These are phyloP conservation scores for Russula foetens DNA, from an alignment of 768 basidiomycete species.

Conservation along the genomic window DNA sequence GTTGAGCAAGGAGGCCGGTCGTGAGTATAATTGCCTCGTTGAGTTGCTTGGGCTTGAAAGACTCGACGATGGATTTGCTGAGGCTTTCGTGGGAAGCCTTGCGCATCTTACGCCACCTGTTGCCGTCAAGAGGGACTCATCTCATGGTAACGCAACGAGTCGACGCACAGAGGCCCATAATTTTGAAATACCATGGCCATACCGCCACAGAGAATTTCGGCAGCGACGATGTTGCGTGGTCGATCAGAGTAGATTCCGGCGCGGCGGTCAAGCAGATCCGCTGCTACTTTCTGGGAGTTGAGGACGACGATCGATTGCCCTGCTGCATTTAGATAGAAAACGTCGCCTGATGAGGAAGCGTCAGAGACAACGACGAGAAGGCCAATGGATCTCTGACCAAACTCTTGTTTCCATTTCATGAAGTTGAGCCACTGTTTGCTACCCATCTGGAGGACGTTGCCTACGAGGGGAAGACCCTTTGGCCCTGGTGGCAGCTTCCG, in stretches of 20 bases:
- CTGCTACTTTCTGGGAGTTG: conserved; percentile 21
- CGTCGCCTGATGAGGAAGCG: conserved; percentile 3
- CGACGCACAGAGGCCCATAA: conserved; percentile 11
- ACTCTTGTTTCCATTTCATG: conserved; percentile 11
- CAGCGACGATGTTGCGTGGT: conserved; percentile 16
- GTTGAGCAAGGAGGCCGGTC: conserved; percentile 3
- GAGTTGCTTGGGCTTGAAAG: conserved; percentile 4
- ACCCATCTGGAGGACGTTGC: conserved; percentile 11
- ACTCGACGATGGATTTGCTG: background rate
- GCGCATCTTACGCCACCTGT: conserved; percentile 19
- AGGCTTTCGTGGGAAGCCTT: conserved; percentile 14
- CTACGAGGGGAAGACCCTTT: conserved; percentile 12
- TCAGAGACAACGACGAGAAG: background rate
- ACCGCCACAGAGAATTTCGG: conserved; percentile 15
- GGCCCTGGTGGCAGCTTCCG: conserved; percentile 16
- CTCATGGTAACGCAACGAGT: background rate
- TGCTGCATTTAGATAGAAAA: conserved; percentile 17
- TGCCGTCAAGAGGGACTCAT: background rate
- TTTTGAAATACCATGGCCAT: conserved; percentile 12
- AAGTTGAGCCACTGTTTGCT: conserved; percentile 18
- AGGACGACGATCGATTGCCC: conserved; percentile 22
- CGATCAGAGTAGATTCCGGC: conserved; percentile 17
- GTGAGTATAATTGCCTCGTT: conserved; percentile 14
- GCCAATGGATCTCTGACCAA: background rate
- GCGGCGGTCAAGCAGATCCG: conserved; percentile 22